Conservation (phyloP, 129 eudicot genomes). For the Solidago caesia region DNA sequence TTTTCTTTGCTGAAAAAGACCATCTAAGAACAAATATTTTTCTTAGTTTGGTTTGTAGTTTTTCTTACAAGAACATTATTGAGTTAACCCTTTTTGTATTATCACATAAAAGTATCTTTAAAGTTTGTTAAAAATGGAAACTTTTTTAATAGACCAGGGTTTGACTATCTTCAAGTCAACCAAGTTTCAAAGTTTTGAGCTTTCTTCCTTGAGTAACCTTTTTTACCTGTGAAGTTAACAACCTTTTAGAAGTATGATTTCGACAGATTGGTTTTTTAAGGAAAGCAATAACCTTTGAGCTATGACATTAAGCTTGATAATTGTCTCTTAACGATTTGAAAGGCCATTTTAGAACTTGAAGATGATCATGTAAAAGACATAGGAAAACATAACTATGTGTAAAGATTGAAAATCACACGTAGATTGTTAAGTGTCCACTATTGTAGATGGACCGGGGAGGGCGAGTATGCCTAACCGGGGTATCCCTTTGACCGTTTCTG, state of each 20-base stretch:
- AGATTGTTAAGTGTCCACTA: background rate
- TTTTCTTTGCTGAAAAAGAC: slow-evolving; percentile 22
- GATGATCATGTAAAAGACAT: slow-evolving; percentile 10
- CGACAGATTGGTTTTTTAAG: background rate
- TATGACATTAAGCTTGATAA: background rate
- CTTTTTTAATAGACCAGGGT: slow-evolving; percentile 22
- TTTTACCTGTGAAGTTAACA: background rate
- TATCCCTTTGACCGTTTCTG: too few relatives aligned
- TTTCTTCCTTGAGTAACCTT: slow-evolving; percentile 20
- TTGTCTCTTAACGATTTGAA: slow-evolving; percentile 8
- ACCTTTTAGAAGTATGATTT: background rate
- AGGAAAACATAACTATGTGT: background rate
- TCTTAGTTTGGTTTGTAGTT: slow-evolving; percentile 10
- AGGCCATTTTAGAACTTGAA: slow-evolving; percentile 18
- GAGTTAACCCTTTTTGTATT: slow-evolving; percentile 18
- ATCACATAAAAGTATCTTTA: background rate
- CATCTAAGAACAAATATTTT: slow-evolving; percentile 11
- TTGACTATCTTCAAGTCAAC: slow-evolving; percentile 32
- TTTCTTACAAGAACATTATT: slow-evolving; percentile 18
- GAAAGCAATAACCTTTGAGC: background rate
- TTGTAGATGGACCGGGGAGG: background rate
- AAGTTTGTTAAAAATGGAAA: slow-evolving; percentile 22
- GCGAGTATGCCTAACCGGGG: too few relatives aligned
- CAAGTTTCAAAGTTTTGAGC: slow-evolving; percentile 15
- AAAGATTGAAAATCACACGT: background rate